Evolutionary conservation across 352 stramenopile species (phyloP).

Genomic region (Peronosclerospora sorghi): DNA sequence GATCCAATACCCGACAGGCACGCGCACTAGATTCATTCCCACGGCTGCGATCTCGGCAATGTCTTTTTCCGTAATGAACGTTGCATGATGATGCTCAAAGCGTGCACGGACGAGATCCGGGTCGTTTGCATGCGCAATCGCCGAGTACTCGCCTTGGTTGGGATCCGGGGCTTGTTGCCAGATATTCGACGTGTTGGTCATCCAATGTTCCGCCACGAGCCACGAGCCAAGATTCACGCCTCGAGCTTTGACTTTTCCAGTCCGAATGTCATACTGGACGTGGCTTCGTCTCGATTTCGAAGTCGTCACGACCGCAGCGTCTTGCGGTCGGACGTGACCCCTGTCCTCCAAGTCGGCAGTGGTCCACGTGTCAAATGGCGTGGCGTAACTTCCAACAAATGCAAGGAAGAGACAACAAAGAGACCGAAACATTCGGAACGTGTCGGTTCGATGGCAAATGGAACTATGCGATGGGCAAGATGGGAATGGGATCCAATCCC

Average conservation of each 20-base stretch:
- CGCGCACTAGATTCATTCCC: conserved; percentile 44
- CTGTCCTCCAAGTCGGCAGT: too few species aligned
- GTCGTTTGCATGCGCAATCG: conserved; percentile 36
- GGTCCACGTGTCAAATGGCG: too few species aligned
- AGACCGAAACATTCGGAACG: too few species aligned
- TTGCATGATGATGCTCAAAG: conserved; percentile 39
- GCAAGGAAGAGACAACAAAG: too few species aligned
- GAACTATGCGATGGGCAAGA: too few species aligned
- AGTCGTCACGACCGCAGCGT: too few species aligned
- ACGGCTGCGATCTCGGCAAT: conserved; percentile 33
- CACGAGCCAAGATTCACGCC: conserved; percentile 75
- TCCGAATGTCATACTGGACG: conserved; percentile 23
- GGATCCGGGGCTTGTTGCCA: conserved; percentile 37
- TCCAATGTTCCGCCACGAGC: conserved; percentile 78
- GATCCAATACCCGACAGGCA: conserved; percentile 56
- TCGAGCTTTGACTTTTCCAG: conserved; percentile 26
- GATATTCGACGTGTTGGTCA: conserved; percentile 40
- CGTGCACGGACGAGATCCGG: conserved; percentile 24
- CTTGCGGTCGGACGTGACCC: too few species aligned
- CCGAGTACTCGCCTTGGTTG: conserved; percentile 48
- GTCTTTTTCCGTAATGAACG: conserved; percentile 59
- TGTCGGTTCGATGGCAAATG: too few species aligned
- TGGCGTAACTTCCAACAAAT: too few species aligned
- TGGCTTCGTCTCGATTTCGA: conserved; percentile 1
- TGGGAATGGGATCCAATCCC: too few species aligned